Percentiles rank a stretch among this genome's conserved stretches.
These are phyloP conservation scores for Xylaria flabelliformis DNA, from an alignment of 495 filamentous ascomycete genomes.

Conservation along the genomic window DNA sequence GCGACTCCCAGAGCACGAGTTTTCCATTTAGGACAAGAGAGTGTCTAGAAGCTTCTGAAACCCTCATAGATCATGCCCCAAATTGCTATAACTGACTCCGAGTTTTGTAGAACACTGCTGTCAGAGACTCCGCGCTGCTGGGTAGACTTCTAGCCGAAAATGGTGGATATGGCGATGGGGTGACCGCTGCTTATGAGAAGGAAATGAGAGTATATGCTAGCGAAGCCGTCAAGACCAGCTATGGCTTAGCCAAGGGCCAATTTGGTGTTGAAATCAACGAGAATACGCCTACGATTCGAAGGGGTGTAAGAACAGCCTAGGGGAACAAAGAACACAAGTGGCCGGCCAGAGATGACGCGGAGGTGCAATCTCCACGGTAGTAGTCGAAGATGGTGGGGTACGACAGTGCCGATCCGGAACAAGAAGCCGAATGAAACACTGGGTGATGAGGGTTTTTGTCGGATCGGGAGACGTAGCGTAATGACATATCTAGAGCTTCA, in stretches of 20 bases:
- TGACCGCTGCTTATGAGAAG: slow-evolving; percentile 60
- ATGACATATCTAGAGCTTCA: not conserved
- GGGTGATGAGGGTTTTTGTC: not conserved
- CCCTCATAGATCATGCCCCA: too few species aligned
- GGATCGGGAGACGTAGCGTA: not conserved
- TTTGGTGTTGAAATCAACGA: slow-evolving; percentile 53
- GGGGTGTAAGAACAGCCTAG: slow-evolving; percentile 7
- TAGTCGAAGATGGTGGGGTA: not conserved
- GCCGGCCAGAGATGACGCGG: not conserved
- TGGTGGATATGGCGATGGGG: slow-evolving; percentile 47
- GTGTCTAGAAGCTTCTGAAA: too few species aligned
- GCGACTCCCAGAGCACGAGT: too few species aligned
- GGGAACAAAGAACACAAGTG: not conserved
- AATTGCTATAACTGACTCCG: not conserved
- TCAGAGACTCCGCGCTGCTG: slow-evolving; percentile 57
- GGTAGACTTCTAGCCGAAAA: slow-evolving; percentile 53
- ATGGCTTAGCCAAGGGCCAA: slow-evolving; percentile 43
- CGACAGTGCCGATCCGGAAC: not conserved
- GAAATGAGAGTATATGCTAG: slow-evolving; percentile 63
- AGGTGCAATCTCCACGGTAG: not conserved
- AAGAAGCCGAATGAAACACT: slow-evolving; percentile 10
- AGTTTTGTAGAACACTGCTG: slow-evolving; percentile 56
- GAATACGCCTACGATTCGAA: slow-evolving; percentile 34
- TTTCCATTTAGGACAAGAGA: too few species aligned
- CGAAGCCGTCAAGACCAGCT: slow-evolving; percentile 55